Percentiles rank a stretch among this genome's conserved stretches.
These are phyloP conservation scores for Juncus inflexus DNA, from an alignment of 176 grass and related monocot species.

Conservation along the genomic window DNA sequence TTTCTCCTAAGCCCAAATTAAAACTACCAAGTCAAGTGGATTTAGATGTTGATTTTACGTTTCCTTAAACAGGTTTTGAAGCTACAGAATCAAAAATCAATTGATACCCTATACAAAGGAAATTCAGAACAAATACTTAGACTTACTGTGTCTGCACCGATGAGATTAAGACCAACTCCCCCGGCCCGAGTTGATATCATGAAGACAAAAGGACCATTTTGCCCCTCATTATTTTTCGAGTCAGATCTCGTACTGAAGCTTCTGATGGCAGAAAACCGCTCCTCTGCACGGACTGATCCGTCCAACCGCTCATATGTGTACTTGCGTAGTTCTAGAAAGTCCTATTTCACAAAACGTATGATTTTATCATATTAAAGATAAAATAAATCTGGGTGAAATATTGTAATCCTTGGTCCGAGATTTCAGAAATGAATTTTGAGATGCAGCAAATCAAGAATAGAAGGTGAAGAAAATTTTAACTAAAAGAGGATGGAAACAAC, in stretches of 20 bases:
- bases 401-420: not conserved
- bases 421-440: not conserved
- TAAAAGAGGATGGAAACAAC: not conserved
- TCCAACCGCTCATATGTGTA: conserved; percentile 89
- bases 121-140: too few species aligned
- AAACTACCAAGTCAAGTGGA: too few species aligned
- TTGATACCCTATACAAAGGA: too few species aligned
- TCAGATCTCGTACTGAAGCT: conserved; percentile 59
- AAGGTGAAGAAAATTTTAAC: not conserved
- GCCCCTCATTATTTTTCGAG: conserved; percentile 35
- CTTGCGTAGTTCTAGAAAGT: conserved; percentile 83
- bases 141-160: conserved; percentile 94
- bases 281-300: conserved; percentile 93
- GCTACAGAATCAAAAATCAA: too few species aligned
- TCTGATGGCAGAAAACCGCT: conserved; percentile 90
- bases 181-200: conserved; percentile 99
- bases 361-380: not conserved
- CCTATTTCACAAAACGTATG: conserved; percentile 33
- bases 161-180: conserved; percentile 94
- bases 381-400: not conserved
- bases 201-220: conserved; percentile 78
- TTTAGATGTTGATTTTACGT: too few species aligned
- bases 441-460: not conserved
- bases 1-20: too few species aligned
- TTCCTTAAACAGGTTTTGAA: too few species aligned